These are phyloP conservation scores for Claviceps digitariae DNA, from an alignment of 2,329 filamentous ascomycete species.

Conservation along the genomic window DNA sequence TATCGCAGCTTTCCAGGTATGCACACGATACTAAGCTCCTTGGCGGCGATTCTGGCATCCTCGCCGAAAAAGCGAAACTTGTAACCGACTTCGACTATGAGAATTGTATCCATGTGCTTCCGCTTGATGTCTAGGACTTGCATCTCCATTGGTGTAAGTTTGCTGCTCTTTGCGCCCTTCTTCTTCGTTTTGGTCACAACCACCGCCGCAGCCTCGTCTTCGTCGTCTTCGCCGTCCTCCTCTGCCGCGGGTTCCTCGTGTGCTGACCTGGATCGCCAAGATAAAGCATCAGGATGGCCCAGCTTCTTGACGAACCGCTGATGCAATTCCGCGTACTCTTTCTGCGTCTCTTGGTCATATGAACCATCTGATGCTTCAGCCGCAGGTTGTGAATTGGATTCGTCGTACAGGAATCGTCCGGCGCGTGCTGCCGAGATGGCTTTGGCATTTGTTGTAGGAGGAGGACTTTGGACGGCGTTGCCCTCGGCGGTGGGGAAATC, in stretches of 20 bases:
- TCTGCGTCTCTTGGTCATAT: conserved; percentile 37
- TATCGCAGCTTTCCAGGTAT: conserved; percentile 92
- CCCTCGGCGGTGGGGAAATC: conserved; percentile 13
- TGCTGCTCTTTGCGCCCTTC: conserved; percentile 56
- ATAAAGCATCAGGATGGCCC: conserved; percentile 70
- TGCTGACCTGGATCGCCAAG: conserved; percentile 45
- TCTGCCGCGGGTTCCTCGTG: conserved; percentile 42
- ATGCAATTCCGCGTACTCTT: conserved; percentile 59
- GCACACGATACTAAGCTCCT: conserved; percentile 86
- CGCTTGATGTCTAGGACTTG: conserved; percentile 91
- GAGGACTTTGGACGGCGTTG: not conserved
- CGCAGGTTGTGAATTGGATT: conserved; percentile 25
- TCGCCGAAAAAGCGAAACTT: conserved; percentile 97
- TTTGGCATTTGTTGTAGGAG: not conserved
- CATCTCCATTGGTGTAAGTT: conserved; percentile 87
- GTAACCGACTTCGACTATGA: conserved; percentile 93
- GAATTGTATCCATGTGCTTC: conserved; percentile 75
- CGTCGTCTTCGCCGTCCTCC: conserved; percentile 40
- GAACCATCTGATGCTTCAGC: conserved; percentile 25
- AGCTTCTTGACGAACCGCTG: conserved; percentile 81
- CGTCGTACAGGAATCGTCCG: conserved; percentile 37
- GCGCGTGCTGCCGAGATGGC: conserved; percentile 26
- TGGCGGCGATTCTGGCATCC: conserved; percentile 78
- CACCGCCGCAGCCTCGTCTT: conserved; percentile 32
- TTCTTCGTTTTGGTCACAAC: conserved; percentile 40